Evolutionary conservation across 306 rosid genomes (phyloP).

Genomic region (Castanea sativa): DNA sequence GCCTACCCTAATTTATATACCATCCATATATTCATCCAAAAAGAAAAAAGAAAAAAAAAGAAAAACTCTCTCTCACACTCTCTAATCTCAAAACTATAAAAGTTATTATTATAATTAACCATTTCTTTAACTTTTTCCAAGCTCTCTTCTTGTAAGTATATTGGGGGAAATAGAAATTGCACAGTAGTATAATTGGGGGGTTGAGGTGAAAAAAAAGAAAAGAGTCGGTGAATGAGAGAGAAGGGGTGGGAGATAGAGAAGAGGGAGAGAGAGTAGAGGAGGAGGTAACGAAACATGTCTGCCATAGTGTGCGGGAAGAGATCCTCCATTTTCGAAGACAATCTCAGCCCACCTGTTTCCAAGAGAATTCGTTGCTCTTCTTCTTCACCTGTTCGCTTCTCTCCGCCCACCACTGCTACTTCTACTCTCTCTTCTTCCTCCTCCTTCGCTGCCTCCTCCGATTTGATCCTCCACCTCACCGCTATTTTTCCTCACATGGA

Average conservation of each 20-base stretch:
- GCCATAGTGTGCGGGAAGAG: constrained; percentile 97
- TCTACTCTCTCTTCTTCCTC: constrained; percentile 21
- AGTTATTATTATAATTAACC: too few species aligned
- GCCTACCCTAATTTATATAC: too few species aligned
- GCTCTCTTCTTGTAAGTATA: too few species aligned
- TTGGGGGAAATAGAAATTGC: too few species aligned
- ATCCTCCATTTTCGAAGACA: constrained; percentile 73
- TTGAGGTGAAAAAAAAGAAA: background rate
- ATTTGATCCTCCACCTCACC: constrained; percentile 46
- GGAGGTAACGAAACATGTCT: constrained; percentile 78
- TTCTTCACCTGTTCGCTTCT: constrained; percentile 54
- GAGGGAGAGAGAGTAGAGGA: constrained; percentile 31
- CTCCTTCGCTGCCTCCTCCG: constrained; percentile 23
- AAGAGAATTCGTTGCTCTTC: constrained; percentile 70
- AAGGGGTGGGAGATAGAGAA: background rate
- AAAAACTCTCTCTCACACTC: too few species aligned
- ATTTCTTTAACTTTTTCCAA: too few species aligned
- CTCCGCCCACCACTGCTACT: constrained; percentile 34
- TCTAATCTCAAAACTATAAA: too few species aligned
- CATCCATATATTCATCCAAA: too few species aligned
- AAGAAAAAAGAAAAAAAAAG: too few species aligned
- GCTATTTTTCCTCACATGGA: constrained; percentile 78
- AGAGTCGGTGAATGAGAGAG: constrained; percentile 8
- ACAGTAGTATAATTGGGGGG: too few species aligned
- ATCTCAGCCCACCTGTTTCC: constrained; percentile 37